Evolutionary conservation across 129 eudicot species (phyloP), one percentile per base, ranked within the genome.

Genomic region (Oenanthe sinensis): DNA sequence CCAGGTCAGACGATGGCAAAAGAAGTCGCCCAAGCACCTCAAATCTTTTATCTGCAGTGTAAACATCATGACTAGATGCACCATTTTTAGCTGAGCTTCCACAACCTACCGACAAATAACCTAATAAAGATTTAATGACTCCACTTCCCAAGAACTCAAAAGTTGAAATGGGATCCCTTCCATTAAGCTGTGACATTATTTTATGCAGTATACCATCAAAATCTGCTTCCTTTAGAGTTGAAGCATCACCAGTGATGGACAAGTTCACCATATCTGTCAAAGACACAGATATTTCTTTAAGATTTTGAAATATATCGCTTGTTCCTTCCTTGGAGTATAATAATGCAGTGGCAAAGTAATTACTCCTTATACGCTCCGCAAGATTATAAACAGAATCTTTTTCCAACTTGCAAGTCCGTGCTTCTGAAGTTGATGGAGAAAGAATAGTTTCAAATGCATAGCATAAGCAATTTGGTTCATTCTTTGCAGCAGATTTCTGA

Each of bases 121-220:
- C 76, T 50, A 81, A 82, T 74, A 95, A 81, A 46, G 99, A 89
- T 65, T 81, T 88, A 1, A 92, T 77, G 60, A 92, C 84, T 68
- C 99, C 97, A 77, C 99, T 95, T 84, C 87, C 96, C 19, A 95
- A 85, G 78, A 95, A 93, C 65, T 95, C 99, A 81, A 95, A 95
- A 75, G 97, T 92, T 37, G 99, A 95, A 79, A 95, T 87, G 28
- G 95, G 85, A 83, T 86, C 96, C 28, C 79, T 80, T n/a, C 88
- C 92, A 75, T 79, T 87, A 58, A 95, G 86, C 75, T 82, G 82
- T 14, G 83, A 84, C 90, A 95, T 86, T 22, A 95, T 87, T 84
- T 85, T 87, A 82, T 81, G 88, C 89, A 95, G 77, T 20, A 90
- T 63, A 63, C 22, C 44, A 62, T 74, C 79, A 33, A 85, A 89